Evolutionary conservation across 2,329 filamentous ascomycete genomes (phyloP), one percentile per base, ranked within the genome.

Genomic region (Arthrobotrys megalospora): DNA sequence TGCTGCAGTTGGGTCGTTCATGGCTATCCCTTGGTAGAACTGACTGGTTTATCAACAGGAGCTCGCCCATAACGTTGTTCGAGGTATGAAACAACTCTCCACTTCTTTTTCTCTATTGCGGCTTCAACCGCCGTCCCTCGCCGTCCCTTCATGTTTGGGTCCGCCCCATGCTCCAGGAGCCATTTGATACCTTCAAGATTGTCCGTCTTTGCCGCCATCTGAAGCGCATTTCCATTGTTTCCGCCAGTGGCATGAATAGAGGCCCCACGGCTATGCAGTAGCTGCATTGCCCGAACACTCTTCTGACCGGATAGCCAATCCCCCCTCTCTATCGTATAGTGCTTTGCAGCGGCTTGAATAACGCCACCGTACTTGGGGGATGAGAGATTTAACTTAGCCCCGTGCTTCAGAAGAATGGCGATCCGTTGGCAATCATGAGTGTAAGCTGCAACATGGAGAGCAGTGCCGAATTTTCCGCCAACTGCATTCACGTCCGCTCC

Each of bases 401-500:
- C 67, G n/a, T 71, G 66, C 16, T 66, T n/a, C 19, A 77, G 14
- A 1, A 71, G 7, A 11, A 71, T 67, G 14, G 50, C 62, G 28
- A 77, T 67, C 3, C n/a, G 1, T 11, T 45, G 4, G 19, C 28
- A 38, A 16, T 71, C 45, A 21, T 55, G 43, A 1, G 41, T 16
- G 10, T 41, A 63, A 0, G 73, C 73, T 8, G 73, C 66, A 6
- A 71, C 52, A 32, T 71, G 73, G 14, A 77, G 34, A 4, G 73
- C 66, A 2, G 73, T 71, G 1, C 73, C 60, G 21, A 71, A 77
- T 0, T 36, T 19, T 5, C 65, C 53, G n/a, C 66, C 41, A 7
- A 66, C n/a, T n/a, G 73, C 66, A 14, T 77, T 71, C 5, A 77
- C 66, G 45, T 77, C 43, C 2, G 73, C 73, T 0, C 73, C 73